Evolutionary conservation across 129 eudicot species (phyloP).

Genomic region (Centrapalus pauciflorus): DNA sequence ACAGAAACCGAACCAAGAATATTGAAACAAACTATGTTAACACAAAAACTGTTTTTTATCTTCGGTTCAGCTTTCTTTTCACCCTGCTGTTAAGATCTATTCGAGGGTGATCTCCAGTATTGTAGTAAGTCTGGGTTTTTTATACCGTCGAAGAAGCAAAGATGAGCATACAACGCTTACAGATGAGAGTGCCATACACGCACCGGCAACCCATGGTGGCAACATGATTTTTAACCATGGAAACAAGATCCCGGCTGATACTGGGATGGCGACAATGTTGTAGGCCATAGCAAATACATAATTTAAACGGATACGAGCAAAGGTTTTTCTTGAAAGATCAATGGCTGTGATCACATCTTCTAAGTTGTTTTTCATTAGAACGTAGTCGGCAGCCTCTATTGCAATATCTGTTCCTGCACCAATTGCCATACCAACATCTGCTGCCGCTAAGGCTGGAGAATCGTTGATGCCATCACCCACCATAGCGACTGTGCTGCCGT

Average conservation of each 20-base stretch:
- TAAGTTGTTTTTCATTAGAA: slow-evolving; percentile 72
- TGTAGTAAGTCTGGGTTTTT: slow-evolving; percentile 75
- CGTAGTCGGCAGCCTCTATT: slow-evolving; percentile 90
- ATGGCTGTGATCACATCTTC: slow-evolving; percentile 96
- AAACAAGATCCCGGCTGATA: slow-evolving; percentile 71
- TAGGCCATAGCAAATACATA: slow-evolving; percentile 85
- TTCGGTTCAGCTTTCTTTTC: slow-evolving; percentile 1
- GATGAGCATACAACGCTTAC: slow-evolving; percentile 91
- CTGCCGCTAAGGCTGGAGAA: slow-evolving; percentile 91
- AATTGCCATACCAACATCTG: slow-evolving; percentile 94
- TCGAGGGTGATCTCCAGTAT: slow-evolving; percentile 73
- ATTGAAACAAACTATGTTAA: not conserved
- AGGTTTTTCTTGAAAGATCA: slow-evolving; percentile 88
- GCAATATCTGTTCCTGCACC: slow-evolving; percentile 97
- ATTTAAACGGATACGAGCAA: slow-evolving; percentile 60
- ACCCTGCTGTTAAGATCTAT: slow-evolving; percentile 21
- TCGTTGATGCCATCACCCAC: slow-evolving; percentile 95
- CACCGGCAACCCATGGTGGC: slow-evolving; percentile 98
- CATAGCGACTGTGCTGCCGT: slow-evolving; percentile 79
- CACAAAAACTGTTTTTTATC: not conserved
- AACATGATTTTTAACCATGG: slow-evolving; percentile 56
- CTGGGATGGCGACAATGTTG: slow-evolving; percentile 64
- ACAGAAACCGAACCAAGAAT: not conserved
- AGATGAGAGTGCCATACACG: slow-evolving; percentile 92
- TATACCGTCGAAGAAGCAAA: slow-evolving; percentile 73